phyloP scores from a whole-genome alignment of 2,329 filamentous ascomycete species.

The Penicillium digitatum region DNA sequence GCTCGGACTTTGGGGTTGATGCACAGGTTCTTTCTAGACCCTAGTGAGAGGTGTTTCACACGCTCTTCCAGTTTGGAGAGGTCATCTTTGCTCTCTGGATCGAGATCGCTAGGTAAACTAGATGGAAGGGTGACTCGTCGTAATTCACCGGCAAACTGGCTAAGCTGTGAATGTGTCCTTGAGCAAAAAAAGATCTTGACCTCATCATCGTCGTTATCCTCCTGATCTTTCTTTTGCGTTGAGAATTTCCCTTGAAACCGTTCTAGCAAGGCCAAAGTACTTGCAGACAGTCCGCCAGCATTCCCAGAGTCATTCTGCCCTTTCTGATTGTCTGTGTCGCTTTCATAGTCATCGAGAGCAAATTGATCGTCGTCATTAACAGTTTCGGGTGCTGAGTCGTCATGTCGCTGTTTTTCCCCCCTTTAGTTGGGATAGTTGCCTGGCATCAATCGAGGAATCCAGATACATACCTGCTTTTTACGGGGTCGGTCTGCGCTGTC shows the following conservation, averaged over 20 bases:
- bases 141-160: conserved; percentile 81
- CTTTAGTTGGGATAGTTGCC: background rate
- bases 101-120: conserved; percentile 54
- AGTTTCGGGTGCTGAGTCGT: conserved; percentile 14
- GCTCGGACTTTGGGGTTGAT: conserved; percentile 79
- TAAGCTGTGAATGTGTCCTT: conserved; percentile 84
- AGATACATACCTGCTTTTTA: conserved; percentile 44
- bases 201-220: conserved; percentile 54
- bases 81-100: conserved; percentile 20
- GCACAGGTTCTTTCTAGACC: conserved; percentile 81
- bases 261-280: conserved; percentile 70
- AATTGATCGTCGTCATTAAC: conserved; percentile 63
- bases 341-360: conserved; percentile 70
- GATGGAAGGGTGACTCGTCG: conserved; percentile 73
- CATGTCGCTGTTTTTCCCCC: conserved; percentile 32
- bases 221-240: conserved; percentile 39
- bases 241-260: conserved; percentile 53
- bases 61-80: conserved; percentile 49
- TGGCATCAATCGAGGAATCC: background rate
- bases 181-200: conserved; percentile 90
- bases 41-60: conserved; percentile 77
- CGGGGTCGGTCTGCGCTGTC: conserved; percentile 46
- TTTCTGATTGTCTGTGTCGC: conserved; percentile 51
- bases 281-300: conserved; percentile 59
- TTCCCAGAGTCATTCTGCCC: conserved; percentile 30